Base-by-base conservation (phyloP, 2,329 filamentous ascomycete species). In the Ceratocystis alfenasii region DNA sequence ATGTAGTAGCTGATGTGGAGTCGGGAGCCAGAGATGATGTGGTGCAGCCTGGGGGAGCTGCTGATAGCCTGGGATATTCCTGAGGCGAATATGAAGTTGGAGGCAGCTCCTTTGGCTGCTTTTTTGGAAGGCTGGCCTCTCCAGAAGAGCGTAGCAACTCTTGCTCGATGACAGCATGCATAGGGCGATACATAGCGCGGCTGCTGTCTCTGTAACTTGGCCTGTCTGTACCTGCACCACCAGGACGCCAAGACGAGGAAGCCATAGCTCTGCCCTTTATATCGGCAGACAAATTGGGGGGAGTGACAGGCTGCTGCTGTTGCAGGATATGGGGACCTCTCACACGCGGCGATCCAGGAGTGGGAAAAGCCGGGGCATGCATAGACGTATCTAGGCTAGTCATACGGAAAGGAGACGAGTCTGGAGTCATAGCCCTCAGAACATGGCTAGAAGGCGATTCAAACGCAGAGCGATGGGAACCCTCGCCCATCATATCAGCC, bases 151-250 rank as follows among this genome's bases (percentile, higher is more conserved):
- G 20, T 22, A 22, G n/a, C 3, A 25, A 7, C 7, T 25, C n/a
- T 50, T 30, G 12, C 4, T 53, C 33, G 20, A 20, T n/a, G 10
- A 64, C 62, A 25, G 65, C 62, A 36, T 66, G 59, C 65, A 66
- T 66, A 15, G 65, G 65, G 59, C 60, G 65, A 20, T 53, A 66
- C 2, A 61, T 17, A 28, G 64, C 10, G 3, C 53, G 53, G 3
- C 8, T 3, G 2, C 28, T 64, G 46, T 33, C 20, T 10, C 36
- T 22, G 17, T 17, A 44, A 44, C 22, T 30, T 20, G 17, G 2
- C 46, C n/a, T 50, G 10, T n/a, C 22, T 12, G 46, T 22, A 3
- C n/a, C 22, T 12, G 46, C 46, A 7, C 15, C 33, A 15, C 28
- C 3, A 28, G 53, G 1, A 22, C 64, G 41, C 53, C 53, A 65